Evolutionary conservation across 78 protist genomes (phyloP), one percentile per base, ranked within the genome.

Genomic region (Emiliania huxleyi): DNA sequence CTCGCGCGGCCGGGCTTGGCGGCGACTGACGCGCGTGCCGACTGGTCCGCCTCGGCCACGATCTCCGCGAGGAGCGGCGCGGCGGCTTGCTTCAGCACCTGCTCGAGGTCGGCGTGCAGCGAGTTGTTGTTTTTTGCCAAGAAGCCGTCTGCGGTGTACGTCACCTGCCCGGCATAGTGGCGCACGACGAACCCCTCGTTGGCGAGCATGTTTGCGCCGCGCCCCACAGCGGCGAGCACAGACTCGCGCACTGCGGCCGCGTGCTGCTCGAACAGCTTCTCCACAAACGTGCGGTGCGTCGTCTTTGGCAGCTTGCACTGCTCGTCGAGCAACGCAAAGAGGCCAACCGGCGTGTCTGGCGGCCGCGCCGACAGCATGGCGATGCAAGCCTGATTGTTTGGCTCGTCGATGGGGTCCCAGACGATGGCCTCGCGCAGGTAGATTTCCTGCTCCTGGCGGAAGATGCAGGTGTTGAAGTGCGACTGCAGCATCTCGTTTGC

Each of bases 401-500:
- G 89, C 40, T 40, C 89, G 38, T 21, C 56, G 38, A 44, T 40
- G 38, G 89, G 89, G 33, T 23, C 37, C 56, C 89, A 40, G 19
- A 0, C 3, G 45, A 79, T 79, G 26, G 45, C 92, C 89, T 90
- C 92, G 56, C 85, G 83, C 37, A 77, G 0, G 42, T 90, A 90
- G 40, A 77, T 75, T 37, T 90, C 92, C 94, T 97, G 98, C 94
- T 98, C 99, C 77, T 96, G 92, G 56, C 91, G 92, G 91, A 97
- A 96, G n/a, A 96, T 92, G 38, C 93, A 62, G 40, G 81, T 87
- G 62, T 90, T 94, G 93, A 97, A 97, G 71, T 93, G 94, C 69
- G 90, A 93, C 89, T 98, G 99, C 69, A 97, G 92, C 77, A 88
- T 95, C 79, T 96, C 98, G 91, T 96, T 96, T 26, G 97, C 96